Conservation (phyloP, 768 basidiomycete species). For the Suillus subalutaceus region DNA sequence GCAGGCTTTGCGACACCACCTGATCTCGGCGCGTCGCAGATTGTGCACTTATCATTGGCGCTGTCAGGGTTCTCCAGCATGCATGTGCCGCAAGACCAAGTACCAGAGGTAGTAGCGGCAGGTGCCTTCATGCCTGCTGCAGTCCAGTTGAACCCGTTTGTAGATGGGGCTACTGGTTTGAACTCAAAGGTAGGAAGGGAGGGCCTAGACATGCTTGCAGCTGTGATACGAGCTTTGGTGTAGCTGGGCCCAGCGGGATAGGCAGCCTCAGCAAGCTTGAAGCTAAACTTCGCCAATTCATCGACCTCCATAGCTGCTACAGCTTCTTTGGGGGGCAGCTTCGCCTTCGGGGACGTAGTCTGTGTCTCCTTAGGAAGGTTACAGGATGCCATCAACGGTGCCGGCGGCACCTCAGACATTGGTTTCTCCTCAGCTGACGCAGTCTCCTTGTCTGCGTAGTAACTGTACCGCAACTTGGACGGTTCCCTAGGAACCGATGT, state of each 20-base stretch:
- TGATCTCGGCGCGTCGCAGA: slow-evolving; percentile 45
- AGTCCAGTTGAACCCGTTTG: slow-evolving; percentile 59
- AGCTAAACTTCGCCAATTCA: slow-evolving; percentile 40
- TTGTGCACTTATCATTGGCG: slow-evolving; percentile 45
- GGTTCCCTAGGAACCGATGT: slow-evolving; percentile 71
- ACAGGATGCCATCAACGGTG: slow-evolving; percentile 20
- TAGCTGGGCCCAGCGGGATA: slow-evolving; percentile 25
- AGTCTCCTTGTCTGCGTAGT: slow-evolving; percentile 56
- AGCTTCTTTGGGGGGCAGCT: slow-evolving; percentile 31
- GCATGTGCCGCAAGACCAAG: slow-evolving; percentile 66
- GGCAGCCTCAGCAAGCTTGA: slow-evolving; percentile 22
- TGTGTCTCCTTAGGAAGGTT: slow-evolving; percentile 32
- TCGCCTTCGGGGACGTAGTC: slow-evolving; percentile 17
- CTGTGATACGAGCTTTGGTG: slow-evolving; percentile 36
- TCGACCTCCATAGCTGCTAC: slow-evolving; percentile 32
- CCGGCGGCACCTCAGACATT: slow-evolving; percentile 4
- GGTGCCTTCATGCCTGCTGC: slow-evolving; percentile 62
- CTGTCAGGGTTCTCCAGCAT: slow-evolving; percentile 40
- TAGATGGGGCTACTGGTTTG: slow-evolving; percentile 20
- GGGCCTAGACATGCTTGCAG: slow-evolving; percentile 39
- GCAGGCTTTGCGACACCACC: slow-evolving; percentile 23
- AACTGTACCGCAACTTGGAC: slow-evolving; percentile 76
- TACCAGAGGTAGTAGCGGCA: slow-evolving; percentile 20
- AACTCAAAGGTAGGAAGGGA: slow-evolving; percentile 52
- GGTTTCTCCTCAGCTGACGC: slow-evolving; percentile 19